Evolutionary conservation across 345 rosid species (phyloP), one percentile per base, ranked within the genome.

Genomic region (Rhodomyrtus tomentosa): DNA sequence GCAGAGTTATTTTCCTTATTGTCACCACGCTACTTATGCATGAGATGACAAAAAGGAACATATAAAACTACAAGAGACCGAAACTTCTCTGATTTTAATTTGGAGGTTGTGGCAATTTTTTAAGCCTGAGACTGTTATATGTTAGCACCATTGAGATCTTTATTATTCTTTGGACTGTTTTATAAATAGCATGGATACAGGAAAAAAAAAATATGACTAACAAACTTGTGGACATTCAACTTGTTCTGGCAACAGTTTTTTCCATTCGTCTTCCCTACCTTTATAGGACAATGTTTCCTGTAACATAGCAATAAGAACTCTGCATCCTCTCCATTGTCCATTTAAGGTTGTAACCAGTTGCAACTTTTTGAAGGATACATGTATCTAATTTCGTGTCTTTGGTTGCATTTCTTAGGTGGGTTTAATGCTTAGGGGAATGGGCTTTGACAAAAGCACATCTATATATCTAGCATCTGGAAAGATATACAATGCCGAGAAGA

Each of bases 341-440:
- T 68, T 68, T 68, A 68, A 68, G 45, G 42, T 32, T 32, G 22
- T 29, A 29, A 48, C 56, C 55, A n/a, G 83, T 27, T 81, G 55
- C 55, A 16, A 29, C 22, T 29, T 81, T 81, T 6, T 81, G 38
- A 50, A 55, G 83, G 56, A 52, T 51, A 81, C 56, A 40, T 13
- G 6, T 50, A 51, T 50, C 72, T 74, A 51, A 25, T 84, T 84
- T 83, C 55, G 48, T 86, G 87, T 82, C 76, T 79, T 85, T 49
- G 85, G 82, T 36, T 51, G 73, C 29, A 68, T 73, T 38, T 85
- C 84, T 87, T 88, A 96, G 99, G 99, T 98, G 49, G 99, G 99
- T 56, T 85, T 98, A 91, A 98, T 98, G 98, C 95, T 98, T 74
- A 93, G 99, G 90, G 99, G 99, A 87, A 98, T 98, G 98, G 99